Percentiles rank a stretch among this genome's conserved stretches.
These are phyloP conservation scores for Oligophagozyma castellii DNA, from an alignment of 1,139 yeast genomes.

Conservation along the genomic window DNA sequence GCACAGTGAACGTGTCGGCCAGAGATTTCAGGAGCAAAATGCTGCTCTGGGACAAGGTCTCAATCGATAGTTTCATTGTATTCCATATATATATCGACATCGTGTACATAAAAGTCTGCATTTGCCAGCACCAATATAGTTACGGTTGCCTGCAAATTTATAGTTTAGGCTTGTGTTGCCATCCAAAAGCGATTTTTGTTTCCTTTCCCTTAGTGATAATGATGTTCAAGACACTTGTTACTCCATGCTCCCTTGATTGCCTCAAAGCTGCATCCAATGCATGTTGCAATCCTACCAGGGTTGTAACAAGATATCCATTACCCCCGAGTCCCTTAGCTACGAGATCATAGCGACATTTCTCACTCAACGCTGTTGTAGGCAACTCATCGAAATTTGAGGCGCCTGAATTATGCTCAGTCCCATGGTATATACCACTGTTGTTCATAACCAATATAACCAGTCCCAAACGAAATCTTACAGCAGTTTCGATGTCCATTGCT, in stretches of 20 bases:
- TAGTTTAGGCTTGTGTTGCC: constrained; percentile 31
- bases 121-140: background rate
- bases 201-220: constrained; percentile 43
- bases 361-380: constrained; percentile 45
- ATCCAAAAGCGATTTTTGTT: constrained; percentile 43
- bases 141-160: constrained; percentile 1
- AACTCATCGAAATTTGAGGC: constrained; percentile 19
- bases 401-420: constrained; percentile 29
- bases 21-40: constrained; percentile 96
- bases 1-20: constrained; percentile 97
- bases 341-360: constrained; percentile 40
- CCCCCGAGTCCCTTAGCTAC: constrained; percentile 44
- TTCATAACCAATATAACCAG: constrained; percentile 48
- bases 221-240: constrained; percentile 39
- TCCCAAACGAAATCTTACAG: constrained; percentile 38
- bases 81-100: background rate
- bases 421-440: constrained; percentile 56
- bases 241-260: constrained; percentile 18
- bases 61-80: background rate
- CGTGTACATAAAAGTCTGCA: background rate
- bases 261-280: constrained; percentile 31
- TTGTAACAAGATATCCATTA: constrained; percentile 34
- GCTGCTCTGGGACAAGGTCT: constrained; percentile 36
- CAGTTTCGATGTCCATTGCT: constrained; percentile 52
- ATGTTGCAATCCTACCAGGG: constrained; percentile 27